These are phyloP conservation scores for Venturia aucupariae DNA, from an alignment of 2,329 filamentous ascomycete species.

Conservation along the genomic window DNA sequence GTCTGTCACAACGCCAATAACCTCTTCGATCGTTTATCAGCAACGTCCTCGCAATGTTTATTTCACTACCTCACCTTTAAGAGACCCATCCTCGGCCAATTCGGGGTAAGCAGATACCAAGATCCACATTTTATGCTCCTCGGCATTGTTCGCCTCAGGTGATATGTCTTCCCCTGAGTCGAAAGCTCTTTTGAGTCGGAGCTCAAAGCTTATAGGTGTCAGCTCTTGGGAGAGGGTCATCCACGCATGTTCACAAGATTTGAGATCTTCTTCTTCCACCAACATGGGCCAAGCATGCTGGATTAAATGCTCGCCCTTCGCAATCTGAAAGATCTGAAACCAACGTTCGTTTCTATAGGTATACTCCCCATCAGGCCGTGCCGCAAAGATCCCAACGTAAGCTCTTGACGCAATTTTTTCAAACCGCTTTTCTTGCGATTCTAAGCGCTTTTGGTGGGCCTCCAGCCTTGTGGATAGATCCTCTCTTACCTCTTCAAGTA, in stretches of 20 bases:
- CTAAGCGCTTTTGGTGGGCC: not conserved
- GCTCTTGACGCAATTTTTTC: slow-evolving; percentile 28
- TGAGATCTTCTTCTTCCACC: slow-evolving; percentile 10
- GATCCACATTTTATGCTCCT: slow-evolving; percentile 22
- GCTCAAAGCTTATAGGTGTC: slow-evolving; percentile 10
- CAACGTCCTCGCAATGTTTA: not conserved
- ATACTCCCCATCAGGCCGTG: not conserved
- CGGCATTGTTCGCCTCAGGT: not conserved
- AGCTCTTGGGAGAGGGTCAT: not conserved
- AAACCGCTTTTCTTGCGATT: slow-evolving; percentile 22
- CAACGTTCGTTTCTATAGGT: slow-evolving; percentile 7
- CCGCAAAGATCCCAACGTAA: slow-evolving; percentile 57
- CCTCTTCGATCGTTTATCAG: not conserved
- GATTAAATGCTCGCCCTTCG: not conserved
- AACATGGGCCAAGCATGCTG: slow-evolving; percentile 15
- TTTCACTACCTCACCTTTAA: not conserved
- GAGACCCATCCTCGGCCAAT: slow-evolving; percentile 9
- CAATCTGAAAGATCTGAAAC: not conserved
- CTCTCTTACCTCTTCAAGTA: not conserved
- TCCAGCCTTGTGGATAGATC: not conserved
- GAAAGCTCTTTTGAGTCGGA: slow-evolving; percentile 25
- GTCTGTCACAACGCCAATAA: slow-evolving; percentile 6
- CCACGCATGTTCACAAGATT: slow-evolving; percentile 3
- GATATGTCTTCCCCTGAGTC: slow-evolving; percentile 19
- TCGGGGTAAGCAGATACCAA: slow-evolving; percentile 20